Conservation (phyloP, 2,329 filamentous ascomycete genomes). For the Fusarium redolens region DNA sequence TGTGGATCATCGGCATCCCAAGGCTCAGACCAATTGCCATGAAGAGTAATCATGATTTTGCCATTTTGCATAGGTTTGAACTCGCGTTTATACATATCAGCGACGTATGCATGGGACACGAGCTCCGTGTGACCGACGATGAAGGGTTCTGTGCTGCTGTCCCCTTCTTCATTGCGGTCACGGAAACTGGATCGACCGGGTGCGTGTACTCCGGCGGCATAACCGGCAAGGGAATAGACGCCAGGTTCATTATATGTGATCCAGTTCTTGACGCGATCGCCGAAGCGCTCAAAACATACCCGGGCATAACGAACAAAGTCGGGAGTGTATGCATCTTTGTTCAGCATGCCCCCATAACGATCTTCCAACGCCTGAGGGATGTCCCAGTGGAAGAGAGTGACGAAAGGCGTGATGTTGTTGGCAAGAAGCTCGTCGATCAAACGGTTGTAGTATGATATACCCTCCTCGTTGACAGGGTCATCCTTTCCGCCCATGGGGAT, state of each 20-base stretch:
- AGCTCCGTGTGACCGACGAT: slow-evolving; percentile 55
- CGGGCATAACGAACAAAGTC: slow-evolving; percentile 41
- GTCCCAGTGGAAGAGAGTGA: slow-evolving; percentile 76
- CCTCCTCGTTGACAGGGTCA: slow-evolving; percentile 70
- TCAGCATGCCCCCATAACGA: slow-evolving; percentile 37
- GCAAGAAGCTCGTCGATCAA: slow-evolving; percentile 66
- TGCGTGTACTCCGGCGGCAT: slow-evolving; percentile 38
- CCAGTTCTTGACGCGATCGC: slow-evolving; percentile 40
- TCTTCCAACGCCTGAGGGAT: slow-evolving; percentile 55
- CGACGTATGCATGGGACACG: slow-evolving; percentile 52
- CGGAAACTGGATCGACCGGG: slow-evolving; percentile 37
- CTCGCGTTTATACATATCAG: slow-evolving; percentile 53
- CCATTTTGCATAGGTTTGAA: slow-evolving; percentile 53
- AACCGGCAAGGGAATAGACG: slow-evolving; percentile 32
- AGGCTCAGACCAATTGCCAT: slow-evolving; percentile 56
- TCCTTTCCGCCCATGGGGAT: slow-evolving; percentile 72
- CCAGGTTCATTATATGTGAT: slow-evolving; percentile 41
- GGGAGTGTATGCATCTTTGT: slow-evolving; percentile 35
- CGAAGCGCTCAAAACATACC: slow-evolving; percentile 40
- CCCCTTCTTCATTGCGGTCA: slow-evolving; percentile 33
- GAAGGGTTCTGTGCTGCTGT: slow-evolving; percentile 50
- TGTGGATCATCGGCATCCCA: slow-evolving; percentile 51
- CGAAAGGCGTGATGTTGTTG: slow-evolving; percentile 68
- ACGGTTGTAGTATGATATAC: slow-evolving; percentile 68
- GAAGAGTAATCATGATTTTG: slow-evolving; percentile 55